phyloP scores from a whole-genome alignment of 2,329 filamentous ascomycete genomes.

The Sporothrix protearum region DNA sequence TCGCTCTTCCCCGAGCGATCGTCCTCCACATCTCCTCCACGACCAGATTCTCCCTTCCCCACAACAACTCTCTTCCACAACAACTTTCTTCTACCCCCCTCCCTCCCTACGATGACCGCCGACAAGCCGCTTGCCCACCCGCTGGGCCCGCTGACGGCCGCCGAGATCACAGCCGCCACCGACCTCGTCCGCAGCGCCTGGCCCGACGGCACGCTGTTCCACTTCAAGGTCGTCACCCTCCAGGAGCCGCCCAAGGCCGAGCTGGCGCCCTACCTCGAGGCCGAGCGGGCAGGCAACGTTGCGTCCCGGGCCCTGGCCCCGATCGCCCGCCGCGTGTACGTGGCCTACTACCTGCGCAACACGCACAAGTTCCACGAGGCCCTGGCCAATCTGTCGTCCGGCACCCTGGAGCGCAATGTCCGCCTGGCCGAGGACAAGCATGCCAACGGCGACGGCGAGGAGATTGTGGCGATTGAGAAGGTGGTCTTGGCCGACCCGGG shows the following conservation, averaged over 20 bases:
- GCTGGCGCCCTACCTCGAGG: conserved; percentile 48
- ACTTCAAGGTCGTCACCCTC: conserved; percentile 63
- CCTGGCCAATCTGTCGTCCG: conserved; percentile 48
- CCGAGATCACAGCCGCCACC: conserved; percentile 53
- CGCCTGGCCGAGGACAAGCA: conserved; percentile 58
- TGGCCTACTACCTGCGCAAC: conserved; percentile 57
- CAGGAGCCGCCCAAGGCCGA: conserved; percentile 54
- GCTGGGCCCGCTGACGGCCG: conserved; percentile 55
- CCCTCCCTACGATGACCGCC: conserved; percentile 7
- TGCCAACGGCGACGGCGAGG: conserved; percentile 56
- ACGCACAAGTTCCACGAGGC: conserved; percentile 64
- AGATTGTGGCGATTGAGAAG: conserved; percentile 57
- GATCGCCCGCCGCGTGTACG: conserved; percentile 50
- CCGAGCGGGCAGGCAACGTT: conserved; percentile 38
- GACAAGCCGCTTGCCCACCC: conserved; percentile 43
- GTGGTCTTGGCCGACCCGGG: conserved; percentile 51
- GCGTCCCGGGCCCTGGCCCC: conserved; percentile 35
- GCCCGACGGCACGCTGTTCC: conserved; percentile 52
- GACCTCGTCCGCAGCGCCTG: conserved; percentile 51
- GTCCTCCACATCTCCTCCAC: not conserved
- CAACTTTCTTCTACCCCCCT: too few species aligned
- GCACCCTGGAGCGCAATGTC: conserved; percentile 53
- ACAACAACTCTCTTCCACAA: not conserved
- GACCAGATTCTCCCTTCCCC: not conserved
- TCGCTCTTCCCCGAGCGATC: too few species aligned